Evolutionary conservation across 768 basidiomycete genomes (phyloP).

Genomic region (Tricholoma sp.): DNA sequence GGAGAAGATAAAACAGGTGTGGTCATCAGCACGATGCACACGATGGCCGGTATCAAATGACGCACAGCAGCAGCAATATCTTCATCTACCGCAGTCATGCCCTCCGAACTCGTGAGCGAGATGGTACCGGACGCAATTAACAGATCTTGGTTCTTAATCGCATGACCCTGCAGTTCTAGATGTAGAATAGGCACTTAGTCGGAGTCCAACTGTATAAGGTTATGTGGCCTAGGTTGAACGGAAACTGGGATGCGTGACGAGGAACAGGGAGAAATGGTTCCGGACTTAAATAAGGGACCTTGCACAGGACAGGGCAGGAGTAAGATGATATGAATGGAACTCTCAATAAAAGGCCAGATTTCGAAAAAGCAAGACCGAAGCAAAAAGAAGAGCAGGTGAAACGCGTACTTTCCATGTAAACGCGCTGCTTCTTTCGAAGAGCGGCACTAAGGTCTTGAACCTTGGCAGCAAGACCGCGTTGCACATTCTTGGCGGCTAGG

Average conservation of each 20-base stretch:
- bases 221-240: not conserved
- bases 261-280: slow-evolving; percentile 9
- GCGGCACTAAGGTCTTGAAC: slow-evolving; percentile 88
- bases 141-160: slow-evolving; percentile 94
- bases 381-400: slow-evolving; percentile 5
- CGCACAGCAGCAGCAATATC: slow-evolving; percentile 83
- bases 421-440: slow-evolving; percentile 96
- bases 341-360: not conserved
- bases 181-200: not conserved
- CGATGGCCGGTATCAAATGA: slow-evolving; percentile 17
- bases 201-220: slow-evolving; percentile 14
- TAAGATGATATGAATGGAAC: not conserved
- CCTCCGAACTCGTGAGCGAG: slow-evolving; percentile 75
- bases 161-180: slow-evolving; percentile 87
- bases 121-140: slow-evolving; percentile 84
- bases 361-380: slow-evolving; percentile 3
- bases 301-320: not conserved
- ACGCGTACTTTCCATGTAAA: slow-evolving; percentile 94
- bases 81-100: slow-evolving; percentile 81
- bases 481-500: slow-evolving; percentile 86
- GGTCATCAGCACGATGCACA: slow-evolving; percentile 9
- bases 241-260: slow-evolving; percentile 11
- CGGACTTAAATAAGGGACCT: not conserved
- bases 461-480: slow-evolving; percentile 92
- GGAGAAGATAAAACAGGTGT: slow-evolving; percentile 5